Evolutionary conservation across 495 filamentous ascomycete genomes (phyloP).

Genomic region (Elasticomyces elasticus): DNA sequence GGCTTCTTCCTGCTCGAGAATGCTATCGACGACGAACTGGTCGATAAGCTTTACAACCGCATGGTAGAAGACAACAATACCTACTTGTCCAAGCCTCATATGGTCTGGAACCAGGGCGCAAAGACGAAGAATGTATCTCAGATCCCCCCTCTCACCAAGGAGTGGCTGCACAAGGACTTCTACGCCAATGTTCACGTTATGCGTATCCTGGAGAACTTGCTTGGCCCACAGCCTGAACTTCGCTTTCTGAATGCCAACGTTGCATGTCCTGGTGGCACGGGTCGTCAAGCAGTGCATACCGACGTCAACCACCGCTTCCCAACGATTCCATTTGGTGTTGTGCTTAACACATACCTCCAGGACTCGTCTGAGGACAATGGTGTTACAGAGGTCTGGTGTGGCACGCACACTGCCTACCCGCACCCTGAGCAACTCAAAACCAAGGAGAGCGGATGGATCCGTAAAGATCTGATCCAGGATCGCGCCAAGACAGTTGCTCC

Average conservation of each 20-base stretch:
- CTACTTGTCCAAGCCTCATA: slow-evolving; percentile 3
- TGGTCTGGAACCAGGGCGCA: slow-evolving; percentile 10
- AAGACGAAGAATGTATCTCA: slow-evolving; percentile 13
- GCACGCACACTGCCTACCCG: slow-evolving; percentile 37
- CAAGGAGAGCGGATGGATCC: slow-evolving; percentile 42
- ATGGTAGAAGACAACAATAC: slow-evolving; percentile 15
- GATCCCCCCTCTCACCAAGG: slow-evolving; percentile 17
- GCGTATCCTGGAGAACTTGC: slow-evolving; percentile 19
- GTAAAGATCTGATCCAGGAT: slow-evolving; percentile 33
- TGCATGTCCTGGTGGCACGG: slow-evolving; percentile 21
- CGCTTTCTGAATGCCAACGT: slow-evolving; percentile 30
- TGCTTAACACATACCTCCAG: slow-evolving; percentile 46
- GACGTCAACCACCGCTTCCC: slow-evolving; percentile 49
- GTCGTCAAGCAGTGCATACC: slow-evolving; percentile 37
- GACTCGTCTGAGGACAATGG: slow-evolving; percentile 45
- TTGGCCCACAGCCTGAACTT: slow-evolving; percentile 20
- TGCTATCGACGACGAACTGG: slow-evolving; percentile 6
- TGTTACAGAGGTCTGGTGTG: slow-evolving; percentile 52
- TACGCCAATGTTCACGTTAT: slow-evolving; percentile 32
- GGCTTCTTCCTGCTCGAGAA: slow-evolving; percentile 19
- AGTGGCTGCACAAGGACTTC: slow-evolving; percentile 29
- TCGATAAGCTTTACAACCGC: slow-evolving; percentile 13
- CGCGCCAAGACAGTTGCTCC: slow-evolving; percentile 33
- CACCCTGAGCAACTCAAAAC: slow-evolving; percentile 39
- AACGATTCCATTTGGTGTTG: slow-evolving; percentile 41